phyloP scores from a whole-genome alignment of 2,329 filamentous ascomycete species.

The Aureobasidium mangrovei region DNA sequence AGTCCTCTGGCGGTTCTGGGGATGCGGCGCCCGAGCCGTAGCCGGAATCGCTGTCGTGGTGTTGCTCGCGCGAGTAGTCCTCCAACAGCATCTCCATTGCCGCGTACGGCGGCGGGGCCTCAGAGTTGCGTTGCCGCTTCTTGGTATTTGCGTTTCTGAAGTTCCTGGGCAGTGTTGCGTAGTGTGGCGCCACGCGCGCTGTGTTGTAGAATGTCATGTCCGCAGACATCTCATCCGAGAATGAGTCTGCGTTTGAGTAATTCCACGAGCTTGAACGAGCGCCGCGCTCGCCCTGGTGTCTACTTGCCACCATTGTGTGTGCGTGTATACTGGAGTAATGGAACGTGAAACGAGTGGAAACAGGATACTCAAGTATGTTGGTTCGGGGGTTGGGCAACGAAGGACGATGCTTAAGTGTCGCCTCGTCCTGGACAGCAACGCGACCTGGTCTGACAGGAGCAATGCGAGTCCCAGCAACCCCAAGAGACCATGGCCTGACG shows the following conservation, averaged over 20 bases:
- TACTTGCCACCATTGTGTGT: background rate
- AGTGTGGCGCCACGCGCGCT: background rate
- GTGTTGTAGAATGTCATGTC: conserved; percentile 3
- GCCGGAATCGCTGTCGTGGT: background rate
- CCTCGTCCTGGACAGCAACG: background rate
- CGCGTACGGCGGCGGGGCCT: background rate
- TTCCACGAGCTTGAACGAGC: conserved; percentile 7
- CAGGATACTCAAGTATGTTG: too few relatives aligned
- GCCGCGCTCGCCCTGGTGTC: background rate
- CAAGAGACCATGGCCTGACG: background rate
- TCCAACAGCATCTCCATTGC: background rate
- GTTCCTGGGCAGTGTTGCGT: conserved; percentile 1
- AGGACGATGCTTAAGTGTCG: background rate
- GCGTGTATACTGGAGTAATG: background rate
- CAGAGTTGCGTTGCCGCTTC: background rate
- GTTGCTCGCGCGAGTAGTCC: background rate
- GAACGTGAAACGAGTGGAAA: background rate
- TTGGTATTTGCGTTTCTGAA: background rate
- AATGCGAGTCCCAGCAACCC: background rate
- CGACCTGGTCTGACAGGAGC: background rate
- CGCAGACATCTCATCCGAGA: conserved; percentile 2
- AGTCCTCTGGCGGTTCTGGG: background rate
- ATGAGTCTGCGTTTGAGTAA: conserved; percentile 6
- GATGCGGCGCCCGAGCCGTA: background rate
- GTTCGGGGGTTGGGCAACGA: background rate